These are phyloP conservation scores for Solanum chaucha DNA, from an alignment of 257 asterid species.

Conservation along the genomic window DNA sequence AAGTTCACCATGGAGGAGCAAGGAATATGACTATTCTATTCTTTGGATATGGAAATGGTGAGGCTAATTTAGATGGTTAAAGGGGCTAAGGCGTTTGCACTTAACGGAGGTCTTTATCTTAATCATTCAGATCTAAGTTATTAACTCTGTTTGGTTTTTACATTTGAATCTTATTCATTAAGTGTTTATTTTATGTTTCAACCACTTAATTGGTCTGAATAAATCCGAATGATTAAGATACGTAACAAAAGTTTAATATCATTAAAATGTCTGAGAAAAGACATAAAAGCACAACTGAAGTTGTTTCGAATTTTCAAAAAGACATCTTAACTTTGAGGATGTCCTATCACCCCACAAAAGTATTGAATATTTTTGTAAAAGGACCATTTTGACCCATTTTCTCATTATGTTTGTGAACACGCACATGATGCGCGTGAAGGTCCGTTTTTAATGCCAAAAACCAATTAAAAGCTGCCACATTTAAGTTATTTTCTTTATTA, in stretches of 20 bases:
- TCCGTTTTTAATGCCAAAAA: too few species aligned
- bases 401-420: too few species aligned
- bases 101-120: neutral
- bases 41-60: neutral
- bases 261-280: neutral
- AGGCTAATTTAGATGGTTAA: neutral
- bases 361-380: too few species aligned
- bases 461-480: too few species aligned
- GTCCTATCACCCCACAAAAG: too few species aligned
- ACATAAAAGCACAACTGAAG: too few species aligned
- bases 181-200: neutral
- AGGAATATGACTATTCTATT: neutral
- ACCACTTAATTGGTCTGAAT: neutral
- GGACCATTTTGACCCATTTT: too few species aligned
- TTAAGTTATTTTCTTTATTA: too few species aligned
- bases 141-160: neutral
- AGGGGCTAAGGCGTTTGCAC: neutral
- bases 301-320: too few species aligned
- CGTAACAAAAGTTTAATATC: neutral
- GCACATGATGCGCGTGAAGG: too few species aligned
- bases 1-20: neutral
- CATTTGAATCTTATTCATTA: neutral
- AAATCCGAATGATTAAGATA: neutral
- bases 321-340: too few species aligned
- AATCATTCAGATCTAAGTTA: neutral